These are phyloP conservation scores for Tolypocladium cylindrosporum DNA, from an alignment of 2,329 filamentous ascomycete genomes.

Conservation along the genomic window DNA sequence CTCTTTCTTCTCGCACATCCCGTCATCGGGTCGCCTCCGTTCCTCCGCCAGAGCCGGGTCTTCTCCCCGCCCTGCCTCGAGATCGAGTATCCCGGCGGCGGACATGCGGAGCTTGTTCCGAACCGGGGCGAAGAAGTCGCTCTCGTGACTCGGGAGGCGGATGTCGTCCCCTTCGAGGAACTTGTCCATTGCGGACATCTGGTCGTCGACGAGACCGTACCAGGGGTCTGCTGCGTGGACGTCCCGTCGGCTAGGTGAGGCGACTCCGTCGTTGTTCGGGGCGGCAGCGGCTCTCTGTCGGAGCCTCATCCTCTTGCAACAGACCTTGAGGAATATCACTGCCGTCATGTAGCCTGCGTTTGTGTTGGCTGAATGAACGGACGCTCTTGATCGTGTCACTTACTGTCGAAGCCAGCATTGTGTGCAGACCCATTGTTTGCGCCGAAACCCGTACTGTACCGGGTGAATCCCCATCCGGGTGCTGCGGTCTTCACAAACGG, in stretches of 20 bases:
- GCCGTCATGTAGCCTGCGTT: constrained; percentile 30
- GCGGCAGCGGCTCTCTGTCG: neutral
- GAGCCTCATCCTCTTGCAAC: constrained; percentile 5
- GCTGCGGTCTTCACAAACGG: neutral
- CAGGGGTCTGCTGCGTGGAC: neutral
- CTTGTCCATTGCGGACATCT: neutral
- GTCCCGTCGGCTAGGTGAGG: neutral
- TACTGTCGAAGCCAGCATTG: constrained; percentile 52
- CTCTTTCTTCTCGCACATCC: no score
- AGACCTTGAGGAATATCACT: constrained; percentile 24
- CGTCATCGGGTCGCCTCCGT: no score
- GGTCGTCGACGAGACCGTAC: neutral
- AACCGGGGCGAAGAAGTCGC: neutral
- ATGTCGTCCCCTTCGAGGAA: neutral
- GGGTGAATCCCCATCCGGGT: neutral
- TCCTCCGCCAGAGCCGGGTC: no score
- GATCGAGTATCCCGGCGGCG: neutral
- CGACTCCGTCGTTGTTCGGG: neutral
- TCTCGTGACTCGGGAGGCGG: neutral
- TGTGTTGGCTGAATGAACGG: neutral
- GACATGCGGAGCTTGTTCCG: neutral
- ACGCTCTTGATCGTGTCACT: constrained; percentile 1
- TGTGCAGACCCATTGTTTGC: constrained; percentile 24
- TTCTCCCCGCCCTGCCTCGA: no score
- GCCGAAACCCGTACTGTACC: neutral